Evolutionary conservation across 208 protist genomes (phyloP).

Genomic region (Crithidia thermophila): DNA sequence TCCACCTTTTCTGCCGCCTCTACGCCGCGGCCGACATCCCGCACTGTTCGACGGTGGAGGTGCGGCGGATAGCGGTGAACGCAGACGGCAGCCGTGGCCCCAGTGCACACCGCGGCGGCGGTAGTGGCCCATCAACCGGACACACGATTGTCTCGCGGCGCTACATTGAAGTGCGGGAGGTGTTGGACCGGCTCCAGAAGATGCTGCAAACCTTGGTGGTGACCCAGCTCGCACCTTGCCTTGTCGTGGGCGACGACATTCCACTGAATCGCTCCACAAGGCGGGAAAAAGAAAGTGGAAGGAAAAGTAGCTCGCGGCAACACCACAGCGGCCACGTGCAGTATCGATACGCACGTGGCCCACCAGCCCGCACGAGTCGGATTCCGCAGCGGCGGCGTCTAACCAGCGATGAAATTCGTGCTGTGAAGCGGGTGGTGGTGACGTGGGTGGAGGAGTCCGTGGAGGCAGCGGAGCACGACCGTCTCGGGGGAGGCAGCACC

Average conservation of each 20-base stretch:
- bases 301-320: not conserved
- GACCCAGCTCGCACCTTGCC: slow-evolving; percentile 13
- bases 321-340: not conserved
- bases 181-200: slow-evolving; percentile 28
- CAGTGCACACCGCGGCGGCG: not conserved
- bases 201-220: slow-evolving; percentile 36
- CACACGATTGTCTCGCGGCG: slow-evolving; percentile 45
- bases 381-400: slow-evolving; percentile 27
- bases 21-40: slow-evolving; percentile 22
- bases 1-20: slow-evolving; percentile 40
- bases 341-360: slow-evolving; percentile 8
- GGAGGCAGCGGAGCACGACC: slow-evolving; percentile 6
- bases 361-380: not conserved
- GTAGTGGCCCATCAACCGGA: too few species aligned
- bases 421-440: slow-evolving; percentile 42
- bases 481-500: not conserved
- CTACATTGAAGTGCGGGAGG: slow-evolving; percentile 46
- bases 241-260: slow-evolving; percentile 14
- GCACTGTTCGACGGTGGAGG: slow-evolving; percentile 29
- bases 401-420: slow-evolving; percentile 27
- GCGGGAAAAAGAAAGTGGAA: too few species aligned
- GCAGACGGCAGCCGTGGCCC: not conserved
- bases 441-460: slow-evolving; percentile 38
- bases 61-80: slow-evolving; percentile 19
- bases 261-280: too few species aligned